phyloP scores from a whole-genome alignment of 352 stramenopile species.

The Phytophthora pisi region DNA sequence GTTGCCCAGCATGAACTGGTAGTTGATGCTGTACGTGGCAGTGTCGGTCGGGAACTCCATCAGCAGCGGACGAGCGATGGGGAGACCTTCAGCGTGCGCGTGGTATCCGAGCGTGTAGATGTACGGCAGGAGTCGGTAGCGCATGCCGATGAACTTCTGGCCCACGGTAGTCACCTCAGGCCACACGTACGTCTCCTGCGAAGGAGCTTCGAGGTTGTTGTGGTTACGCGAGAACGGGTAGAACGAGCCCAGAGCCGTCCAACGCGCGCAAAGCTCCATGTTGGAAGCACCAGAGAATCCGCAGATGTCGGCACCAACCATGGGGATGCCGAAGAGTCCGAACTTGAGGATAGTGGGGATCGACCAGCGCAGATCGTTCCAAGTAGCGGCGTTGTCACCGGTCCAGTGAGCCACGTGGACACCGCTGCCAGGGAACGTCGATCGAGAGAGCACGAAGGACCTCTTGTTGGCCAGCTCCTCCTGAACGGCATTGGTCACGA shows the following conservation, averaged over 20 bases:
- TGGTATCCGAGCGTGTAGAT: slow-evolving; percentile 81
- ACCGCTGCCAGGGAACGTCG: slow-evolving; percentile 70
- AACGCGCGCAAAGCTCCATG: slow-evolving; percentile 79
- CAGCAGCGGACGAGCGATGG: slow-evolving; percentile 63
- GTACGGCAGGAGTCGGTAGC: slow-evolving; percentile 82
- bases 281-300: slow-evolving; percentile 64
- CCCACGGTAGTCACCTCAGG: slow-evolving; percentile 50
- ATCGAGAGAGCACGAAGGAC: slow-evolving; percentile 75
- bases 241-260: slow-evolving; percentile 76
- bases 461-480: slow-evolving; percentile 61
- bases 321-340: slow-evolving; percentile 78
- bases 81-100: slow-evolving; percentile 44
- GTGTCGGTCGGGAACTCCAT: slow-evolving; percentile 67
- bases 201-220: slow-evolving; percentile 59
- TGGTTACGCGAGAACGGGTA: slow-evolving; percentile 86
- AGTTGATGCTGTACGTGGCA: slow-evolving; percentile 40
- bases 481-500: slow-evolving; percentile 60
- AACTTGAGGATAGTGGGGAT: slow-evolving; percentile 76
- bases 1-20: slow-evolving; percentile 67
- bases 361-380: slow-evolving; percentile 78
- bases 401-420: slow-evolving; percentile 76
- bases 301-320: slow-evolving; percentile 84
- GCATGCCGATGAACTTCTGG: slow-evolving; percentile 66
- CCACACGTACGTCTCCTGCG: slow-evolving; percentile 79
- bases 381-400: slow-evolving; percentile 78